phyloP scores from a whole-genome alignment of 1,139 yeast genomes.

The Lodderomyces parapsilosis region DNA sequence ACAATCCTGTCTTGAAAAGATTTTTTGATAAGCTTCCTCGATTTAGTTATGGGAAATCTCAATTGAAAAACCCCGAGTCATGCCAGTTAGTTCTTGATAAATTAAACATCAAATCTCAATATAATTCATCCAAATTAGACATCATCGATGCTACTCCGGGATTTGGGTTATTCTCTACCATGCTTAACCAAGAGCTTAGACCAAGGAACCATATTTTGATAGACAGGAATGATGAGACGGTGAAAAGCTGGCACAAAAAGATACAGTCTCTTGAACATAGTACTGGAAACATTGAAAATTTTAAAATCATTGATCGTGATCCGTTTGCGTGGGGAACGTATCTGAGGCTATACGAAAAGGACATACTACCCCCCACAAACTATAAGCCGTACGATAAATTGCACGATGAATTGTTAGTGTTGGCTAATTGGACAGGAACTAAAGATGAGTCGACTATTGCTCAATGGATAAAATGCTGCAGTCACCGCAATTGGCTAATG shows the following conservation, averaged over 20 bases:
- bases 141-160: slow-evolving; percentile 68
- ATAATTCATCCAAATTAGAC: slow-evolving; percentile 46
- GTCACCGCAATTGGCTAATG: slow-evolving; percentile 73
- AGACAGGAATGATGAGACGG: slow-evolving; percentile 48
- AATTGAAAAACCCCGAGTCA: slow-evolving; percentile 20
- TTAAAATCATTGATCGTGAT: slow-evolving; percentile 34
- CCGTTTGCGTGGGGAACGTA: slow-evolving; percentile 72
- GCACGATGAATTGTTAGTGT: slow-evolving; percentile 61
- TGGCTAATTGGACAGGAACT: slow-evolving; percentile 59
- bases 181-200: slow-evolving; percentile 52
- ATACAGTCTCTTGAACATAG: slow-evolving; percentile 21
- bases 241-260: slow-evolving; percentile 25
- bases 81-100: slow-evolving; percentile 44
- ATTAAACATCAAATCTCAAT: slow-evolving; percentile 38
- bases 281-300: slow-evolving; percentile 28
- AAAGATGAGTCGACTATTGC: slow-evolving; percentile 68
- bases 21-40: slow-evolving; percentile 4
- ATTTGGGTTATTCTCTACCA: slow-evolving; percentile 51
- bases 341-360: slow-evolving; percentile 2
- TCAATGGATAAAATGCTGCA: slow-evolving; percentile 74
- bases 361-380: slow-evolving; percentile 34
- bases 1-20: slow-evolving; percentile 30
- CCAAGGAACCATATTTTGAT: slow-evolving; percentile 63
- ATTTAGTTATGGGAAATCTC: slow-evolving; percentile 9
- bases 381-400: slow-evolving; percentile 42